Base-by-base conservation (phyloP, 1,139 yeast genomes). In the Suhomyces maxii region DNA sequence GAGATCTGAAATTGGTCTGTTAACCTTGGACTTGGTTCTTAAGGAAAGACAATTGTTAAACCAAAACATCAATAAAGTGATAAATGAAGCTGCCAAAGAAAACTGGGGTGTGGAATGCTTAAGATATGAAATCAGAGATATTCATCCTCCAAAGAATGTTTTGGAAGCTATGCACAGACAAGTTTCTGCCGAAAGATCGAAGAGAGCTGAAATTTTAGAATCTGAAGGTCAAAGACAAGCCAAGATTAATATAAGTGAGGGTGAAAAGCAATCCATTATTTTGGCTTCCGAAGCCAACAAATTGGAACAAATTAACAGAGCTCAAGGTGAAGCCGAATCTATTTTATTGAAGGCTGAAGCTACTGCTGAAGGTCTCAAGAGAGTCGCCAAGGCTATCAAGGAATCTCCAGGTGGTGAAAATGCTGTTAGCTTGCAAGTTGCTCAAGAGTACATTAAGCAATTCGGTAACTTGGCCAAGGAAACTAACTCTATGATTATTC, bases 111-210 rank as follows among this genome's bases (percentile, higher is more conserved):
- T 89, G 46, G 79, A 81, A 58, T 89, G 96, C 61, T 73, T 89
- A 54, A 79, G 96, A 60, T 88, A 89, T 63, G 96, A 89, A 65
- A 88, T 89, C 65, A 79, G 91, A 59, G 96, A 89, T 61, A 88
- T 89, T 48, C 91, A 88, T 59, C 96, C 96, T 5, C 96, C 96
- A 0, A 77, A 78, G 37, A 86, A 86, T 56, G 96, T 88, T n/a
- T 77, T 87, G 57, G 93, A 86, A 57, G 95, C 95, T 36, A 88
- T 88, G 96, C 95, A 88, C 65, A 80, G 93, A 61, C 95, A 87
- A 67, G 96, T 89, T 9, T 79, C 86, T 47, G 95, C 95, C 30
- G 96, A 89, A 64, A 75, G 96, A 57, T 83, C 91, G 41, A 88
- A 88, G 65, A 75, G 95, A 53, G 96, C 96, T 2, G 93, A 87